Base-by-base conservation (phyloP, 768 basidiomycete species). In the Daedaleopsis nitida region DNA sequence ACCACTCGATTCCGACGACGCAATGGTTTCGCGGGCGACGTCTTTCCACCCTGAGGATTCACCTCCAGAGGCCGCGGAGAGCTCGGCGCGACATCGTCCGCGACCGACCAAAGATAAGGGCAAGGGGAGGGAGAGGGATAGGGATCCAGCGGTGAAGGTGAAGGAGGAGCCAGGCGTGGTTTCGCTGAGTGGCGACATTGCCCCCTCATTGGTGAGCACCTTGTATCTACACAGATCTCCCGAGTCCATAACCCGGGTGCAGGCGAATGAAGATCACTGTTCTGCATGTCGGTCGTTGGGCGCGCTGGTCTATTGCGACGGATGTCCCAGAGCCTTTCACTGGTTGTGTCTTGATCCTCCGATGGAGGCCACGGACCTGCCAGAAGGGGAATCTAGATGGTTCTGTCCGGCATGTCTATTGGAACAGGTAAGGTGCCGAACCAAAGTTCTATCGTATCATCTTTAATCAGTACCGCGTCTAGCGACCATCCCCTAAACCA, bases 321-420 rank as follows among this genome's bases (percentile, higher is more conserved):
- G 96, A 19, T 99, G 97, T 73, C 93, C 96, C 38, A 80, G 90
- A 65, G 94, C 95, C 8, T 99, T 97, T 74, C 97, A 99, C 76
- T 86, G 98, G 62, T 88, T 91, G 84, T 99, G 97, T 74, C 82
- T 99, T 65, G 91, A 99, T 74, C 97, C 97, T 55, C 97, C 97
- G 21, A 84, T 98, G 80, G 92, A 95, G 63, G 79, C 86, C 52
- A 82, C 89, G 63, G 94, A 97, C 74, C 85, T 97, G 48, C 90
- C 91, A 13, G 91, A 92, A 75, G 84, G 87, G 66, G 77, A 81
- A 51, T 70, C 74, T 65, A 81, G 84, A 71, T 94, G 89, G 88
- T 92, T 86, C 75, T 93, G 92, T 75, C 88, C 87, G 43, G 79
- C 82, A 57, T 92, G 91, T 76, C 74, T 76, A 56, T 79, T 86